Base-by-base conservation (phyloP, 495 filamentous ascomycete genomes). In the Trichocladium uniseriatum region DNA sequence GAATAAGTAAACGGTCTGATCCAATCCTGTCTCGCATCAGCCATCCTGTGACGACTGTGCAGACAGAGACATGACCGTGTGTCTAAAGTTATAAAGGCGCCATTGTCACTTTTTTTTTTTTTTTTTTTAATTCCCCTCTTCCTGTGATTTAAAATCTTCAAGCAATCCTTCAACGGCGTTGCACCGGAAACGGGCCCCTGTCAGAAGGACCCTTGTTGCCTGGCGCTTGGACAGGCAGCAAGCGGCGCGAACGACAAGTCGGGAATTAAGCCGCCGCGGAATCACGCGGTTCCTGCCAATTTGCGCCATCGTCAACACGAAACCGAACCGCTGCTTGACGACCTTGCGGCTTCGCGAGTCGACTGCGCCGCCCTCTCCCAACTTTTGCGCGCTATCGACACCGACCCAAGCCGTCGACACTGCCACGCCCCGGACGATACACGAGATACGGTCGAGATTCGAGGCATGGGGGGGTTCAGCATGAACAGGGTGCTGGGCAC, bases 401-500 rank as follows among this genome's bases (percentile, higher is more conserved):
- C 40, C 15, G 31, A 38, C 14, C 18, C 22, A 20, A 35, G 5
- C 16, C 45, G 27, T 16, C 18, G 22, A 31, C 35, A 11, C 14
- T n/a, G 14, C n/a, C 18, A 4, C 4, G 11, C 27, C 45, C n/a
- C 4, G 28, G 36, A 14, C 21, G 37, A 32, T 34, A 37, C 38
- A 27, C 34, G n/a, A n/a, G n/a, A n/a, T 8, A 22, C 6, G 37
- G 9, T 7, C 48, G 8, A 52, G 54, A 44, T 1, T 7, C 48
- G 8, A 52, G 54, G 41, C 54, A 78, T 76, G 75, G 74, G 72
- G 66, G 61, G 66, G 43, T 70, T 79, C 53, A 72, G 67, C 52
- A 69, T 77, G 67, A 75, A 71, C 60, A 74, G 69, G 66, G 69
- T 78, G 70, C 65, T 79, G 39, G 72, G 72, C 57, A 73, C 64